A percentile compares a stretch with the other conserved stretches of the same genome.
Evolutionary conservation across 2,329 filamentous ascomycete species (phyloP).

Genomic region (Phyllosticta capitalensis): DNA sequence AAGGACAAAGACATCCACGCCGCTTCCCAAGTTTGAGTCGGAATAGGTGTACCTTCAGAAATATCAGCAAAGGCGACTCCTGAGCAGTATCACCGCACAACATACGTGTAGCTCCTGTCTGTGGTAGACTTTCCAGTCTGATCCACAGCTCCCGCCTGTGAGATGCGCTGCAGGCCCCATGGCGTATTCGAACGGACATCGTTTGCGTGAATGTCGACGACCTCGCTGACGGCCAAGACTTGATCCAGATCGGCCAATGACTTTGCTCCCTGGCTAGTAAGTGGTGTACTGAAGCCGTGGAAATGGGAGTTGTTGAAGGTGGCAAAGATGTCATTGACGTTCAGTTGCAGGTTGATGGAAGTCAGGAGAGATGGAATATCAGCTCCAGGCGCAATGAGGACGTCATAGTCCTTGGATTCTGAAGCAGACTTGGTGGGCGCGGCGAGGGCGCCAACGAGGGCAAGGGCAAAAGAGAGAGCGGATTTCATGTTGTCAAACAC

Average conservation of each 20-base stretch:
- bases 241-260: not conserved
- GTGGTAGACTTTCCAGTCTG: not conserved
- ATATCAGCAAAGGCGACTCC: not conserved
- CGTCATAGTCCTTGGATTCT: slow-evolving; percentile 1
- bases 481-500: not conserved
- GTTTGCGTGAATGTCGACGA: not conserved
- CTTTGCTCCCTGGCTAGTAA: not conserved
- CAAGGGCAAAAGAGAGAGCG: not conserved
- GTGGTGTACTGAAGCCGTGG: slow-evolving; percentile 1
- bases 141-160: slow-evolving; percentile 11
- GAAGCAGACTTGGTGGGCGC: not conserved
- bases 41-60: slow-evolving; percentile 1
- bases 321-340: not conserved
- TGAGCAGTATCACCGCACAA: not conserved
- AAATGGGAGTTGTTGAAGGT: slow-evolving; percentile 5
- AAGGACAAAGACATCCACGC: slow-evolving; percentile 50
- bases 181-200: slow-evolving; percentile 11
- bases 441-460: not conserved
- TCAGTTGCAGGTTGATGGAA: not conserved
- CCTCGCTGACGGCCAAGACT: not conserved
- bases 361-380: not conserved
- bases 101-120: not conserved
- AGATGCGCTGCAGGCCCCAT: slow-evolving; percentile 24
- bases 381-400: not conserved
- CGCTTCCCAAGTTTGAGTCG: slow-evolving; percentile 9